These are phyloP conservation scores for Penicillium steckii DNA, from an alignment of 495 filamentous ascomycete genomes.

Conservation along the genomic window DNA sequence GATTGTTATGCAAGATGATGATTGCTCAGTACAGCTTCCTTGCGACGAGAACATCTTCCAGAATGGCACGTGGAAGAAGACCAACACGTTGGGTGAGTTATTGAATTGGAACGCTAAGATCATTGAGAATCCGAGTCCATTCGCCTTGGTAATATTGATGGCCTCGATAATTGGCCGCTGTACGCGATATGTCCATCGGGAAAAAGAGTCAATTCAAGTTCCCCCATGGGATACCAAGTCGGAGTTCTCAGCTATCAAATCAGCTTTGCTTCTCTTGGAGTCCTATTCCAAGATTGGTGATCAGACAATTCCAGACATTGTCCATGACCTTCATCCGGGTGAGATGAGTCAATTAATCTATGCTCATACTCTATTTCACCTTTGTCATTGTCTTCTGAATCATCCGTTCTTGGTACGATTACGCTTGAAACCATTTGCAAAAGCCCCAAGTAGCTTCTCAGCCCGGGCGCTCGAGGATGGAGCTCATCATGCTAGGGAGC, in stretches of 20 bases:
- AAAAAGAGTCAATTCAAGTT: conserved; percentile 11
- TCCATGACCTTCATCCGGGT: conserved; percentile 12
- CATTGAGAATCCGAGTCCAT: conserved; percentile 17
- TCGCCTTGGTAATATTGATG: conserved; percentile 26
- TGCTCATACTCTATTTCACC: conserved; percentile 28
- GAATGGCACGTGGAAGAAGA: conserved; percentile 19
- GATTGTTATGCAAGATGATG: conserved; percentile 23
- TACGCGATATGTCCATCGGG: conserved; percentile 25
- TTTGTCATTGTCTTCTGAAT: conserved; percentile 31
- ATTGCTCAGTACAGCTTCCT: conserved; percentile 30
- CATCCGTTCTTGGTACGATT: conserved; percentile 27
- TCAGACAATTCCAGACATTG: conserved; percentile 4
- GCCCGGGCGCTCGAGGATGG: conserved; percentile 17
- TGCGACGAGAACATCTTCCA: conserved; percentile 26
- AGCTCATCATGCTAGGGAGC: conserved; percentile 18
- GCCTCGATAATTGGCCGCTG: conserved; percentile 29
- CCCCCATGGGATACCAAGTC: conserved; percentile 35
- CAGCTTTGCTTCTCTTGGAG: conserved; percentile 26
- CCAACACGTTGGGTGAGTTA: conserved; percentile 22
- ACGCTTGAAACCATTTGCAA: conserved; percentile 20
- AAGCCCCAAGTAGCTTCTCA: conserved; percentile 23
- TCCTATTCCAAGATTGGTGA: conserved; percentile 21
- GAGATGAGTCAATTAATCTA: conserved; percentile 25
- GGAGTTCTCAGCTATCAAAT: conserved; percentile 25
- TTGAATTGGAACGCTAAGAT: conserved; percentile 19